phyloP scores from a whole-genome alignment of 345 rosid genomes.

The Gossypium bickii region DNA sequence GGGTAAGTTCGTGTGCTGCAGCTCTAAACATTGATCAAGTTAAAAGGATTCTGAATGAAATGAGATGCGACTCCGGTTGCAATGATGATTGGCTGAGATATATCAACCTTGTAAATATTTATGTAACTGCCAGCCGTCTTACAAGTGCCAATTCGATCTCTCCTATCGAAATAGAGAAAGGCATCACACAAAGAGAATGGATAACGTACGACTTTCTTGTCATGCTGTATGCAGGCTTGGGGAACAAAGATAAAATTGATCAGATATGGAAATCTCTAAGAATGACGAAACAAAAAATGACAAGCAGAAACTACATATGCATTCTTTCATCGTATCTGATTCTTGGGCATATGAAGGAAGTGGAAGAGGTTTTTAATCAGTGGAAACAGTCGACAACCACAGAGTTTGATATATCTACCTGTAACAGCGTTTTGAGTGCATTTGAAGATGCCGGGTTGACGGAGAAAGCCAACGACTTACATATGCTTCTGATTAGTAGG shows the following conservation, averaged over 20 bases:
- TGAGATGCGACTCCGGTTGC: slow-evolving; percentile 41
- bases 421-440: slow-evolving; percentile 50
- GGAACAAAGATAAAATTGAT: slow-evolving; percentile 67
- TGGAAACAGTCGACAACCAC: slow-evolving; percentile 73
- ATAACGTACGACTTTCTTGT: slow-evolving; percentile 80
- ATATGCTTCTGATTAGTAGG: slow-evolving; percentile 41
- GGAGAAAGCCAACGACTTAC: slow-evolving; percentile 45
- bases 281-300: slow-evolving; percentile 84
- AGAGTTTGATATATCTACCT: slow-evolving; percentile 53
- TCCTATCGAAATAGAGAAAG: slow-evolving; percentile 57
- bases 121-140: slow-evolving; percentile 51
- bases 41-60: slow-evolving; percentile 61
- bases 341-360: slow-evolving; percentile 71
- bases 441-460: slow-evolving; percentile 45
- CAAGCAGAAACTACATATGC: slow-evolving; percentile 69
- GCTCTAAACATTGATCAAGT: slow-evolving; percentile 49
- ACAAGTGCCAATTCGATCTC: slow-evolving; percentile 35
- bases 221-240: slow-evolving; percentile 66
- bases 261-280: slow-evolving; percentile 88
- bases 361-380: slow-evolving; percentile 60
- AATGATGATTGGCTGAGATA: slow-evolving; percentile 62
- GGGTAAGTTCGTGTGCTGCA: slow-evolving; percentile 90
- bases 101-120: slow-evolving; percentile 44
- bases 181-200: slow-evolving; percentile 80
- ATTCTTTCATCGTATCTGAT: slow-evolving; percentile 67